Percentiles rank a stretch among this genome's conserved stretches.
These are phyloP conservation scores for Pseudocercospora macadamiae DNA, from an alignment of 2,329 filamentous ascomycete species.

Conservation along the genomic window DNA sequence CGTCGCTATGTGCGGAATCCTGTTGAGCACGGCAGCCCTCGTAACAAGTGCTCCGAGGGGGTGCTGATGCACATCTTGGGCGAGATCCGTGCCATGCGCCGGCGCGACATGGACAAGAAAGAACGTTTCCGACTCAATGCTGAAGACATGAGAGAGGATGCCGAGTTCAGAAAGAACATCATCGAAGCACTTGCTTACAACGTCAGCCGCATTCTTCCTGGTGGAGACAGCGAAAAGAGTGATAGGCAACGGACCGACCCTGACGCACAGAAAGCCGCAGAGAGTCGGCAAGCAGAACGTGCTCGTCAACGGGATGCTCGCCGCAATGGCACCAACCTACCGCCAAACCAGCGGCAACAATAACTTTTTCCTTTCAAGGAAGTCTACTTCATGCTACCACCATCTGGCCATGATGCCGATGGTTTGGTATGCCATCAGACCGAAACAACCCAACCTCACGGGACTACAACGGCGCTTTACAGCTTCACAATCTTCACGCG, in stretches of 20 bases:
- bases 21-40: conserved; percentile 69
- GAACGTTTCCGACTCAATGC: conserved; percentile 80
- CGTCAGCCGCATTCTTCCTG: conserved; percentile 68
- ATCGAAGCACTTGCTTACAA: conserved; percentile 73
- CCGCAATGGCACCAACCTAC: conserved; percentile 42
- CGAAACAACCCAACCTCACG: no score
- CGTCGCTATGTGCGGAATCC: conserved; percentile 70
- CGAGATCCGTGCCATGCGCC: conserved; percentile 83
- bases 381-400: no score
- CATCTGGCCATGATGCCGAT: no score
- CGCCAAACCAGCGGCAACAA: conserved; percentile 26
- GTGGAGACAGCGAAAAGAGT: conserved; percentile 36
- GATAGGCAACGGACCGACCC: conserved; percentile 42
- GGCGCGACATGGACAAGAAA: conserved; percentile 82
- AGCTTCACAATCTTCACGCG: conserved; percentile 21
- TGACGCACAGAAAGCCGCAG: conserved; percentile 52
- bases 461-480: no score
- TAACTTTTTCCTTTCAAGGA: conserved; percentile 2
- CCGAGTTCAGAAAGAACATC: conserved; percentile 73
- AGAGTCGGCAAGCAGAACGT: conserved; percentile 45
- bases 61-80: conserved; percentile 89
- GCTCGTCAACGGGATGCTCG: conserved; percentile 25
- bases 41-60: conserved; percentile 81
- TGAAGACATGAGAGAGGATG: conserved; percentile 75
- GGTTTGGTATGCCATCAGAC: no score